phyloP scores from a whole-genome alignment of 805 yeast species.

The Myxozyma udenii region DNA sequence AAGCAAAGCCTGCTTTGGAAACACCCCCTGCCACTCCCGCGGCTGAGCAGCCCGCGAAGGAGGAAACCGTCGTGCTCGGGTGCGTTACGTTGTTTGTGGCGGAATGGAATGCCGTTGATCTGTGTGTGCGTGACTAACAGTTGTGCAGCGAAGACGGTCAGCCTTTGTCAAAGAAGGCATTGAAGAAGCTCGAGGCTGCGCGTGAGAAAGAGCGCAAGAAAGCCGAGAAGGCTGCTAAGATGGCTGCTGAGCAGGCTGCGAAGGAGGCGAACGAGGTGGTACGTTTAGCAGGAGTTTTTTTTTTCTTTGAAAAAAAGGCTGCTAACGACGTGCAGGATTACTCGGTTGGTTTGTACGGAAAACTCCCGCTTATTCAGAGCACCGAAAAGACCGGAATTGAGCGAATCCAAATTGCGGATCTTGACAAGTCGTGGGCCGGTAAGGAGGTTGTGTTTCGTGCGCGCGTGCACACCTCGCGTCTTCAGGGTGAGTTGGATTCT shows the following conservation, averaged over 20 bases:
- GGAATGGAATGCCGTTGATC: background rate
- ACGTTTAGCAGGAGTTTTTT: background rate
- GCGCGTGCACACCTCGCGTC: constrained; percentile 87
- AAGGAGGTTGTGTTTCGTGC: constrained; percentile 84
- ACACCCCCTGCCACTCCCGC: constrained; percentile 8
- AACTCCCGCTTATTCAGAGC: constrained; percentile 81
- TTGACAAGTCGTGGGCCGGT: constrained; percentile 62
- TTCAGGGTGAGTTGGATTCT: constrained; percentile 52
- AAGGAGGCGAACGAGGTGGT: constrained; percentile 64
- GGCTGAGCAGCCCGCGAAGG: constrained; percentile 4
- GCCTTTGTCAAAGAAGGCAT: constrained; percentile 88
- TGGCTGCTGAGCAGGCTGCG: constrained; percentile 82
- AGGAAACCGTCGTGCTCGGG: constrained; percentile 21
- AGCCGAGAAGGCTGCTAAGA: constrained; percentile 85
- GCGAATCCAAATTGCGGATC: constrained; percentile 56
- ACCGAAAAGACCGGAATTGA: constrained; percentile 56
- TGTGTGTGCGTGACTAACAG: too few relatives aligned
- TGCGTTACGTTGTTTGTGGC: background rate
- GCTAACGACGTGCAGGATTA: constrained; percentile 50
- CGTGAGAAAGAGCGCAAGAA: constrained; percentile 89
- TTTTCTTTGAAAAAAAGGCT: background rate
- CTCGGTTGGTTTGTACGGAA: constrained; percentile 86
- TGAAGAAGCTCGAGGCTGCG: constrained; percentile 91
- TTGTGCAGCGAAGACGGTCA: constrained; percentile 79
- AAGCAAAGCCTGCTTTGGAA: constrained; percentile 10